Evolutionary conservation across 2,329 filamentous ascomycete genomes (phyloP).

Genomic region (Penicillium sp.): DNA sequence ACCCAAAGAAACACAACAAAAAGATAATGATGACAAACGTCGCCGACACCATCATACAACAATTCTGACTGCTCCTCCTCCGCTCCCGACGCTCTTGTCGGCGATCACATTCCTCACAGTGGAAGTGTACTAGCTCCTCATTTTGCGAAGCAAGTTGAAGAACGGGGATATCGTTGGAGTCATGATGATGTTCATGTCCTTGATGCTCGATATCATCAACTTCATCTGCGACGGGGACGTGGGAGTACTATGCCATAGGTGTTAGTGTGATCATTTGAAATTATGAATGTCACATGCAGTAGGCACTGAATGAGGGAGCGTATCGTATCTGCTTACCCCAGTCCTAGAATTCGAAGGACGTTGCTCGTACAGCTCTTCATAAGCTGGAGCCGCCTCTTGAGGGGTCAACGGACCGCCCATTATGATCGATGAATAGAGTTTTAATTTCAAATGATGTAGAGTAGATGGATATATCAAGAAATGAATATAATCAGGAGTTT

Average conservation of each 20-base stretch:
- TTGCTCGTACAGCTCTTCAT: conserved; percentile 15
- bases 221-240: background rate
- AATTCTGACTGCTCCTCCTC: background rate
- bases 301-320: background rate
- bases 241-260: background rate
- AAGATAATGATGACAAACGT: conserved; percentile 12
- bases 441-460: background rate
- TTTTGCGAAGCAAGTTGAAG: background rate
- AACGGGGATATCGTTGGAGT: background rate
- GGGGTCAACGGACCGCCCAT: conserved; percentile 3
- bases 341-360: conserved; percentile 2
- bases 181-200: background rate
- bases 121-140: conserved; percentile 3
- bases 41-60: conserved; percentile 11
- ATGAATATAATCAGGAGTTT: background rate
- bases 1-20: conserved; percentile 16
- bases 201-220: background rate
- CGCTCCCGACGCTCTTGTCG: conserved; percentile 12
- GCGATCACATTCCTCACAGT: conserved; percentile 19
- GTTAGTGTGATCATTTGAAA: background rate
- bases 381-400: conserved; percentile 11
- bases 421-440: background rate
- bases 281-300: background rate
- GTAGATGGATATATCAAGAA: background rate
- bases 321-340: background rate